Percentiles rank a stretch among this genome's conserved stretches.
These are phyloP conservation scores for Flammula alnicola DNA, from an alignment of 1,284 basidiomycete species.

Conservation along the genomic window DNA sequence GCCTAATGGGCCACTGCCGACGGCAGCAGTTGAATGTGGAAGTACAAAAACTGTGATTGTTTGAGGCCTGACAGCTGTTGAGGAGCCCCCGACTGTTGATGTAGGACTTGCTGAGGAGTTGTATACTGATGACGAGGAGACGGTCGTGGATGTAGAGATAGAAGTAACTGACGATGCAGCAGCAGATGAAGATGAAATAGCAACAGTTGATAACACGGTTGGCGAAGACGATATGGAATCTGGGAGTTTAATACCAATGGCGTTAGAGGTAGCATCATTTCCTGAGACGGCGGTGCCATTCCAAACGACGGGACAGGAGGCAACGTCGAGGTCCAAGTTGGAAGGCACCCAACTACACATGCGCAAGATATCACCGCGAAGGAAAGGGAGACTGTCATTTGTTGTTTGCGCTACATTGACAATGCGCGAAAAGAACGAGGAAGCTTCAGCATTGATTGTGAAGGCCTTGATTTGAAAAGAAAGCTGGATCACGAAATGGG, in stretches of 20 bases:
- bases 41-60: slow-evolving; percentile 21
- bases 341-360: slow-evolving; percentile 62
- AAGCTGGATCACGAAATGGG: slow-evolving; percentile 72
- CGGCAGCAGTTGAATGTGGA: background rate
- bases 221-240: slow-evolving; percentile 1
- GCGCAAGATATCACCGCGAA: slow-evolving; percentile 48
- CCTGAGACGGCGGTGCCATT: slow-evolving; percentile 32
- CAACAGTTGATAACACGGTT: background rate
- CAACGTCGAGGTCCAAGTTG: slow-evolving; percentile 48
- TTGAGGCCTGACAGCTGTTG: slow-evolving; percentile 3
- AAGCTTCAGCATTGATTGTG: slow-evolving; percentile 63
- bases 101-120: background rate
- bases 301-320: slow-evolving; percentile 62
- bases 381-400: slow-evolving; percentile 58
- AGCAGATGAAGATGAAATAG: background rate
- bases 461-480: slow-evolving; percentile 71
- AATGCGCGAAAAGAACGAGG: slow-evolving; percentile 54
- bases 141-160: background rate
- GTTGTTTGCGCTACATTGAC: slow-evolving; percentile 53
- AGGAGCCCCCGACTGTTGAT: background rate
- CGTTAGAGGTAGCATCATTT: slow-evolving; percentile 8
- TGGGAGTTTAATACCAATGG: slow-evolving; percentile 4
- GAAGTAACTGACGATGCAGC: background rate
- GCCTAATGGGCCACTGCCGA: slow-evolving; percentile 1
- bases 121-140: background rate